Evolutionary conservation across 2,329 filamentous ascomycete species (phyloP), one percentile per base, ranked within the genome.

Genomic region (Hyphodiscus sp.): DNA sequence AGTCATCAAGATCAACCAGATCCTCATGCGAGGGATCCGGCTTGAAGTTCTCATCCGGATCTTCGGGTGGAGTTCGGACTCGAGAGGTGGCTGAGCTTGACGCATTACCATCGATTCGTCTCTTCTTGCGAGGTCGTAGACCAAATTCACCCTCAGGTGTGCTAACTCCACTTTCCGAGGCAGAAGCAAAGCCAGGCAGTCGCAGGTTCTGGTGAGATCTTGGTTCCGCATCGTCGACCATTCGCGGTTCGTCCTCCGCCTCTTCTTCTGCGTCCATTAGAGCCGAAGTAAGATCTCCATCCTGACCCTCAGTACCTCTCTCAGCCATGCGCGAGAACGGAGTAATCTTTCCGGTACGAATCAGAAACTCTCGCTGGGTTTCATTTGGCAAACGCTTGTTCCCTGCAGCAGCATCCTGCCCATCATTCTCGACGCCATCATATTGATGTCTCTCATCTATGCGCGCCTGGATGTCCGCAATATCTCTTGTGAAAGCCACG

Each of bases 331-430:
- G 58, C 8, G 91, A 88, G 65, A 99, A 99, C 0, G 94, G 94
- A 0, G 94, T 99, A 61, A 99, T 97, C 72, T 97, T 97, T 57
- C 94, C 94, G 0, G 92, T 99, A 26, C 94, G 84, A 47, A 99
- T 94, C 46, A 99, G 79, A 67, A 88, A 99, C 46, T 96, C 91
- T 49, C 91, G 82, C 56, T 89, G 84, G 20, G 81, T 90, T 73
- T 97, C 94, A 56, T 88, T 88, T 1, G 88, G 83, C 53, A 92
- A 71, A 51, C 81, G 82, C 54, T 78, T 77, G 50, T 79, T 82
- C 26, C 78, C 79, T 46, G 72, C 74, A 4, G 70, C 63, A 23
- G 75, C 72, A 50, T 74, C 71, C 15, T 67, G 65, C 30, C 74
- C 70, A 19, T 70, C 70, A 10, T 75, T 73, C 1, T 73, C 70